phyloP scores from a whole-genome alignment of 768 basidiomycete species.

The Solioccasus polychromus region DNA sequence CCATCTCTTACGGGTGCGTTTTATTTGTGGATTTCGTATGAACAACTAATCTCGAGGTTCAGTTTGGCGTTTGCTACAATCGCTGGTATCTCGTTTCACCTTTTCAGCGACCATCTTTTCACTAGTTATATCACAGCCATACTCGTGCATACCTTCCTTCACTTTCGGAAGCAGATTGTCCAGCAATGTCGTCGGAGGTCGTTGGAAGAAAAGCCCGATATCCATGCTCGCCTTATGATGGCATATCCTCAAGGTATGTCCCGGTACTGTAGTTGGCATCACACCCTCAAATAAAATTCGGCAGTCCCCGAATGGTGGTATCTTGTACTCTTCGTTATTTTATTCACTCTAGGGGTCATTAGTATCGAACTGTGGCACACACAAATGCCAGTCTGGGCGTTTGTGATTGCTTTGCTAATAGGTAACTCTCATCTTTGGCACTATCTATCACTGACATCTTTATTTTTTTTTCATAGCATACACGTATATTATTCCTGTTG shows the following conservation, averaged over 20 bases:
- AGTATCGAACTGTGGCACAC: conserved; percentile 74
- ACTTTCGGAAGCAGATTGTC: conserved; percentile 79
- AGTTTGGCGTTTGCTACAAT: conserved; percentile 79
- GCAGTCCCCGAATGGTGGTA: conserved; percentile 90
- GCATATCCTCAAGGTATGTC: conserved; percentile 50
- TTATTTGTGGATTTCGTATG: too few relatives aligned
- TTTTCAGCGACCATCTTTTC: too few relatives aligned
- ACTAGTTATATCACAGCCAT: too few relatives aligned
- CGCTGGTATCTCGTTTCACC: too few relatives aligned
- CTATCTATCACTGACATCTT: background rate
- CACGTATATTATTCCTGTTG: conserved; percentile 49
- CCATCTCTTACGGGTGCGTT: conserved; percentile 34
- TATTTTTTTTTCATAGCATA: conserved; percentile 32
- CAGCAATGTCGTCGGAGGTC: conserved; percentile 65
- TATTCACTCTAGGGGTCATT: conserved; percentile 68
- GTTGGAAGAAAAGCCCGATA: conserved; percentile 75
- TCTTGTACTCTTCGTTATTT: conserved; percentile 58
- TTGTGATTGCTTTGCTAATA: conserved; percentile 62
- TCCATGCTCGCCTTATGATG: conserved; percentile 81
- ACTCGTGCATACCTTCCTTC: conserved; percentile 42
- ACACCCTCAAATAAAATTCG: background rate
- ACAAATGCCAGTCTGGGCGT: conserved; percentile 64
- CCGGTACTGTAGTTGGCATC: too few relatives aligned
- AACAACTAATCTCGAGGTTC: too few relatives aligned
- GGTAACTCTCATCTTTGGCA: conserved; percentile 32